These are phyloP conservation scores for Dryas drummondii DNA, from an alignment of 306 rosid species.

Conservation along the genomic window DNA sequence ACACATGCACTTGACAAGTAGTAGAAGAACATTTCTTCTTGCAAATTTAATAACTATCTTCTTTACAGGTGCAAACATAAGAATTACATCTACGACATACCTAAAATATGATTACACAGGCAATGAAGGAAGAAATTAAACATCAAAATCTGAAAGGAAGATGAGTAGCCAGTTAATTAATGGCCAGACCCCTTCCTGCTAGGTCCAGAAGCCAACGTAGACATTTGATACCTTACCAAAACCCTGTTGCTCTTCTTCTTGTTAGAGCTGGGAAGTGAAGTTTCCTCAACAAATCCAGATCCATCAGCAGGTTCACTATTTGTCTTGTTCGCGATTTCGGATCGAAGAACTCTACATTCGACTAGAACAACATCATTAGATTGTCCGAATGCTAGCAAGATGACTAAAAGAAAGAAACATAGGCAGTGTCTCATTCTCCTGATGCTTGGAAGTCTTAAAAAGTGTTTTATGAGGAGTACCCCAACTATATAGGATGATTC, in stretches of 20 bases:
- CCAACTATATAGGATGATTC: constrained; percentile 19
- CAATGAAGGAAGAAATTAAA: too few species aligned
- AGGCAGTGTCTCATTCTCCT: constrained; percentile 38
- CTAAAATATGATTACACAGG: too few species aligned
- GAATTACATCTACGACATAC: too few species aligned
- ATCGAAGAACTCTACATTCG: constrained; percentile 39
- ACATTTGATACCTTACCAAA: constrained; percentile 30
- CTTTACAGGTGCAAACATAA: too few species aligned
- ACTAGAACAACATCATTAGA: constrained; percentile 21
- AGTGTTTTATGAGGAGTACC: background rate
- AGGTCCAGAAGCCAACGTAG: constrained; percentile 77
- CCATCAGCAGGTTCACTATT: constrained; percentile 15
- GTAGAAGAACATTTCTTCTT: too few species aligned
- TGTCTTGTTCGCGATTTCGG: constrained; percentile 21
- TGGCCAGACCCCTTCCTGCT: constrained; percentile 85
- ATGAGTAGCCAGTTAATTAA: constrained; percentile 12
- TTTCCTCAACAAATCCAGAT: background rate
- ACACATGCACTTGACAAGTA: too few species aligned
- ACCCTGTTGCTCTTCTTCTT: constrained; percentile 20
- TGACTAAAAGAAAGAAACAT: constrained; percentile 22
- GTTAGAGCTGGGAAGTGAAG: background rate
- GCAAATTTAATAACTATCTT: too few species aligned
- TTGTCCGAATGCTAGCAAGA: constrained; percentile 31
- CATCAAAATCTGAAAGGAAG: too few species aligned
- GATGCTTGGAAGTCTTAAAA: constrained; percentile 7